Conservation (phyloP, 1,284 basidiomycete species). For the Cutaneotrichosporon sp. region DNA sequence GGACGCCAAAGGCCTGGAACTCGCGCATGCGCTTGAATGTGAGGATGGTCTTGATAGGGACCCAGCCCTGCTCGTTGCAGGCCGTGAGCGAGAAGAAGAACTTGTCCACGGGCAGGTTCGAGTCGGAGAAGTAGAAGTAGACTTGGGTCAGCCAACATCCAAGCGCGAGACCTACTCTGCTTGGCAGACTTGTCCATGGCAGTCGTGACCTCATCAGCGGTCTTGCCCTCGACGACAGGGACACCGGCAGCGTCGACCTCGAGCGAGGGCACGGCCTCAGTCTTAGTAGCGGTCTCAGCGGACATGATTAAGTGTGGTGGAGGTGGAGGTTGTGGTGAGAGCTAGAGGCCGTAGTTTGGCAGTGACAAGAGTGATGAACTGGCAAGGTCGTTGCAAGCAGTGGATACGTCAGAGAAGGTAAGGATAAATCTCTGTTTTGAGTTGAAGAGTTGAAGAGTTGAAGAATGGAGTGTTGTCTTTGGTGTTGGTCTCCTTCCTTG, state of each 20-base stretch:
- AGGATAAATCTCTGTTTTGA: neutral
- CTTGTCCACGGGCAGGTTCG: constrained; percentile 96
- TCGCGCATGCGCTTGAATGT: constrained; percentile 97
- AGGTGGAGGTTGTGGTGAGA: neutral
- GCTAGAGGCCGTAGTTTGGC: neutral
- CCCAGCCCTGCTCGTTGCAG: constrained; percentile 77
- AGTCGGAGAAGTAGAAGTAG: constrained; percentile 96
- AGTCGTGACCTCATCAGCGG: constrained; percentile 38
- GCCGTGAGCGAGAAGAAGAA: constrained; percentile 92
- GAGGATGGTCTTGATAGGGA: constrained; percentile 79
- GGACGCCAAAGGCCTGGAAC: constrained; percentile 61
- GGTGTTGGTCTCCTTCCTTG: too few species aligned
- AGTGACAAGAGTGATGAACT: neutral
- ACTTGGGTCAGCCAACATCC: constrained; percentile 58
- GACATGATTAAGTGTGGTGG: constrained; percentile 11
- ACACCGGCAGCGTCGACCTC: constrained; percentile 25
- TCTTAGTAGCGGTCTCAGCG: constrained; percentile 6
- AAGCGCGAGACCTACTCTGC: constrained; percentile 37
- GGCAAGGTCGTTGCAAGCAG: neutral
- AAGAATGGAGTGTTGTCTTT: neutral
- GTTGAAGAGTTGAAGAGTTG: neutral
- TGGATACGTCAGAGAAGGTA: neutral
- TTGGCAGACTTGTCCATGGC: constrained; percentile 38
- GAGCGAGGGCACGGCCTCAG: constrained; percentile 18
- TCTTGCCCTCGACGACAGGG: constrained; percentile 41